Evolutionary conservation across 768 basidiomycete species (phyloP).

Genomic region (Phaffia australis): DNA sequence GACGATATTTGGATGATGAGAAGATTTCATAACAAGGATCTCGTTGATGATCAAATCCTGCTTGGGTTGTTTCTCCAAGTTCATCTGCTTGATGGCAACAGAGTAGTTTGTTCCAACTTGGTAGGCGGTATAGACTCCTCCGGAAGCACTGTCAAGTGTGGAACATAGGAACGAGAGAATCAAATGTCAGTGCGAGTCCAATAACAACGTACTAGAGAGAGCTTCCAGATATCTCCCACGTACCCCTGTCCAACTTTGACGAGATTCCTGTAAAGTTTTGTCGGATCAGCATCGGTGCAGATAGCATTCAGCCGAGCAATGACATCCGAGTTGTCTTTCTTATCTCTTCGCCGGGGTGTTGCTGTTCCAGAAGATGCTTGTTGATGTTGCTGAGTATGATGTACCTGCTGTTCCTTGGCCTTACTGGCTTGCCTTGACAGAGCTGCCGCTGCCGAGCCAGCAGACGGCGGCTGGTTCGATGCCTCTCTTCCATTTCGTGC

Average conservation of each 20-base stretch:
- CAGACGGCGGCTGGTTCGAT: conserved; percentile 40
- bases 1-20: conserved; percentile 96
- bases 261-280: conserved; percentile 76
- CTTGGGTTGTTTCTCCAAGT: conserved; percentile 98
- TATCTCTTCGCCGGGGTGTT: conserved; percentile 74
- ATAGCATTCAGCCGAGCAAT: conserved; percentile 83
- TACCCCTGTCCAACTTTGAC: conserved; percentile 98
- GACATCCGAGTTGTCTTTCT: conserved; percentile 73
- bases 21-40: conserved; percentile 96
- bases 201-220: conserved; percentile 4
- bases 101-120: conserved; percentile 88
- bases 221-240: conserved; percentile 32
- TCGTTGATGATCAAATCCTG: conserved; percentile 99
- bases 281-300: conserved; percentile 96
- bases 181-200: conserved; percentile 1
- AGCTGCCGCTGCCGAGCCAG: conserved; percentile 51
- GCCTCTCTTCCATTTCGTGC: conserved; percentile 20
- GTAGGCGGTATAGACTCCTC: conserved; percentile 96
- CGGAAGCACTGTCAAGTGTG: conserved; percentile 60
- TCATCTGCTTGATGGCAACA: conserved; percentile 99
- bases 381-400: conserved; percentile 42
- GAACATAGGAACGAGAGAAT: not conserved
- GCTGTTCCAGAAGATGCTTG: conserved; percentile 46
- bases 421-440: conserved; percentile 31
- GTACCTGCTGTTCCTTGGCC: conserved; percentile 30